These are phyloP conservation scores for Fagopyrum tataricum DNA, from an alignment of 148 eudicot species.

Conservation along the genomic window DNA sequence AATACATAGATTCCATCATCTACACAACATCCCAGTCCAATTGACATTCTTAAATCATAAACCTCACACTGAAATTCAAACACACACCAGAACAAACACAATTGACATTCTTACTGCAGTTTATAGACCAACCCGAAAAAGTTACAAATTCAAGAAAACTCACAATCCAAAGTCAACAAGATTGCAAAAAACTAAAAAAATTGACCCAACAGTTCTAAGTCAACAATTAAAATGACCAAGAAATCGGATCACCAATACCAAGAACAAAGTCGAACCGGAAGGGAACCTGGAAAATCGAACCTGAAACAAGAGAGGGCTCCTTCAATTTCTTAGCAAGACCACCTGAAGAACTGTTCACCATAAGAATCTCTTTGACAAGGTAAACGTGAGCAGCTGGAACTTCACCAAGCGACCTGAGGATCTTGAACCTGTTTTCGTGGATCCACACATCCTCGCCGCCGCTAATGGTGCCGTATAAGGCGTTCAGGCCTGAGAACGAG, in stretches of 20 bases:
- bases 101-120: not conserved
- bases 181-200: not conserved
- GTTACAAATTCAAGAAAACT: not conserved
- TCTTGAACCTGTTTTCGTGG: slow-evolving; percentile 71
- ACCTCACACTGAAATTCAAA: not conserved
- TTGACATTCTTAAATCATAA: not conserved
- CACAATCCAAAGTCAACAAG: not conserved
- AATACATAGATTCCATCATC: slow-evolving; percentile 97
- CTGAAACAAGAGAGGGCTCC: slow-evolving; percentile 72
- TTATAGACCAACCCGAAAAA: not conserved
- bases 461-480: slow-evolving; percentile 74
- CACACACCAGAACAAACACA: not conserved
- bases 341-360: slow-evolving; percentile 37
- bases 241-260: not conserved
- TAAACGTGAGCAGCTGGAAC: slow-evolving; percentile 80
- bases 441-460: slow-evolving; percentile 96
- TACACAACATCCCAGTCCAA: slow-evolving; percentile 12
- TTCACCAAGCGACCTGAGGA: slow-evolving; percentile 79
- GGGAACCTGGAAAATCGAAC: slow-evolving; percentile 20
- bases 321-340: slow-evolving; percentile 60
- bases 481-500: slow-evolving; percentile 86
- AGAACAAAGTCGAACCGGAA: not conserved
- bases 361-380: slow-evolving; percentile 78
- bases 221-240: not conserved
- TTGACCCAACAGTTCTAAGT: not conserved